Percentiles rank a stretch among this genome's conserved stretches.
Evolutionary conservation across 345 rosid species (phyloP).

Genomic region (Brassica rapa): DNA sequence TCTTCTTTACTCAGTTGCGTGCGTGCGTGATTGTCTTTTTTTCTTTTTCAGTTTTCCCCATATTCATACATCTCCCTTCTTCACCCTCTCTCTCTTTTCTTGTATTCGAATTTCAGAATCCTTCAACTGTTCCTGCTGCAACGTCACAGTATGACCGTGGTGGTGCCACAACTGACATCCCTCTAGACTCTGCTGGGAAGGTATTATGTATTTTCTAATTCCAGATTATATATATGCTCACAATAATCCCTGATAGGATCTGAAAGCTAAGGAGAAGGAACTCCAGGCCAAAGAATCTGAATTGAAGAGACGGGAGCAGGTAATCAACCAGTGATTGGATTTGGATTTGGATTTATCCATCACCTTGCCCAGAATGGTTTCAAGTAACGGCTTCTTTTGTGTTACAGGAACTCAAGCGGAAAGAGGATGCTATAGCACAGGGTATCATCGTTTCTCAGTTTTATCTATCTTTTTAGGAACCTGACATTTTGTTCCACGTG

Average conservation of each 20-base stretch:
- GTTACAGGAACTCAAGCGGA: slow-evolving; percentile 80
- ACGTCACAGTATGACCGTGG: slow-evolving; percentile 69
- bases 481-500: slow-evolving; percentile 4
- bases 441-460: slow-evolving; percentile 41
- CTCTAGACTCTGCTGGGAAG: slow-evolving; percentile 76
- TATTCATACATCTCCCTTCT: neutral
- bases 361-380: slow-evolving; percentile 2
- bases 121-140: slow-evolving; percentile 72
- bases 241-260: slow-evolving; percentile 49
- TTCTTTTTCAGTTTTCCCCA: neutral
- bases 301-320: slow-evolving; percentile 84
- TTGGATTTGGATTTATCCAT: neutral
- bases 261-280: slow-evolving; percentile 84
- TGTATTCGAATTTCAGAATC: slow-evolving; percentile 52
- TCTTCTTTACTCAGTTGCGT: neutral
- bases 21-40: neutral
- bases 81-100: neutral
- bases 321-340: slow-evolving; percentile 27
- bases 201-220: slow-evolving; percentile 46
- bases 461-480: slow-evolving; percentile 16
- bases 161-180: slow-evolving; percentile 80
- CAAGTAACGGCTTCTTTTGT: too few species aligned
- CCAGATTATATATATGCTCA: neutral
- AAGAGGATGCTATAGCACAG: slow-evolving; percentile 78
- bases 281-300: slow-evolving; percentile 94